Percentiles rank a stretch among this genome's conserved stretches.
Evolutionary conservation across 2,329 filamentous ascomycete species (phyloP).

Genomic region (Ceratocystis albifundus): DNA sequence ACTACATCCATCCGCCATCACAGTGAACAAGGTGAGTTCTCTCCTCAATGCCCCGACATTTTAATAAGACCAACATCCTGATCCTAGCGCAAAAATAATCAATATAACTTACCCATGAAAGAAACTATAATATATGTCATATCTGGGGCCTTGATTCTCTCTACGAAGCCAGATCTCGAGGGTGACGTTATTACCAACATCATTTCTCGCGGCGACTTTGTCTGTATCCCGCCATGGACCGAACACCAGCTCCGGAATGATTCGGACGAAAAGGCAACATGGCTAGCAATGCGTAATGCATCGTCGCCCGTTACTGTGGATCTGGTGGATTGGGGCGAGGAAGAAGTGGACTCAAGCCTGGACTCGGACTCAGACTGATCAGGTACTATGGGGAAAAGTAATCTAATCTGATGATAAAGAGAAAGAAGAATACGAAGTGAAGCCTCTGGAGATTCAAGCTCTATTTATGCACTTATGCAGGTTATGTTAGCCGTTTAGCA

Average conservation of each 20-base stretch:
- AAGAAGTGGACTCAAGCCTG: conserved; percentile 29
- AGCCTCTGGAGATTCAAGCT: background rate
- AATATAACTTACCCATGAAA: conserved; percentile 27
- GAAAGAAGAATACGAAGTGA: background rate
- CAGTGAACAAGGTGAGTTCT: conserved; percentile 48
- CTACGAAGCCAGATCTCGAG: conserved; percentile 46
- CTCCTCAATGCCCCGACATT: conserved; percentile 12
- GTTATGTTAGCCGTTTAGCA: background rate
- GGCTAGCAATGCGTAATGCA: conserved; percentile 55
- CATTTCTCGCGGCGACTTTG: conserved; percentile 54
- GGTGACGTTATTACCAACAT: conserved; percentile 42
- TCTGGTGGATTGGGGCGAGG: conserved; percentile 50
- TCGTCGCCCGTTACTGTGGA: conserved; percentile 50
- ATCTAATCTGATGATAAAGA: background rate
- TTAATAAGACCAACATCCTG: background rate
- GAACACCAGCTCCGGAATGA: conserved; percentile 62
- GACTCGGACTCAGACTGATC: conserved; percentile 6
- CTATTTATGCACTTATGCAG: background rate
- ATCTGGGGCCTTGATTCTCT: conserved; percentile 48
- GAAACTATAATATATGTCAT: conserved; percentile 59
- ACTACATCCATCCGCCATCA: conserved; percentile 56
- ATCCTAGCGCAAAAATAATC: background rate
- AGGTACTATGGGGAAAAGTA: too few relatives aligned
- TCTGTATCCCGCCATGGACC: conserved; percentile 55
- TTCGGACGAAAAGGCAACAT: conserved; percentile 47